Conservation (phyloP, 768 basidiomycete genomes). For the Chlorophyllum brunneum region DNA sequence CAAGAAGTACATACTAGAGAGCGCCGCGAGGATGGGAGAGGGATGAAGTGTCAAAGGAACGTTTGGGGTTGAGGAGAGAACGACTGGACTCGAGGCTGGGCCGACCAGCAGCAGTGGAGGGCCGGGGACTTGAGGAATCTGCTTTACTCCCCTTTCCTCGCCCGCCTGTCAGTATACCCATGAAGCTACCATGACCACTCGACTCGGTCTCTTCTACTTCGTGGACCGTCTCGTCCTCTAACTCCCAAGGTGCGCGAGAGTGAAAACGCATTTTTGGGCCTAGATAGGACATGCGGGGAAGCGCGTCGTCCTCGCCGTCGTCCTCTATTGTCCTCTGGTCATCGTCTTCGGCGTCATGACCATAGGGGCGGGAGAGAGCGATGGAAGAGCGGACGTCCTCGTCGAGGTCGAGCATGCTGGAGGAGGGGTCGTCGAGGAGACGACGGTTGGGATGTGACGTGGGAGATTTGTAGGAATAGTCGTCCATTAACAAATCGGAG, state of each 20-base stretch:
- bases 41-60: constrained; percentile 56
- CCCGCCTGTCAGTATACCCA: constrained; percentile 19
- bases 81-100: constrained; percentile 65
- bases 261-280: constrained; percentile 86
- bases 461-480: constrained; percentile 17
- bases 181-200: constrained; percentile 23
- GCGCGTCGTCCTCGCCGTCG: constrained; percentile 37
- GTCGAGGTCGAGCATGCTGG: constrained; percentile 55
- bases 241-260: constrained; percentile 80
- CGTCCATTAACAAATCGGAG: constrained; percentile 24
- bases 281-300: constrained; percentile 61
- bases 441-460: constrained; percentile 29
- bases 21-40: constrained; percentile 49
- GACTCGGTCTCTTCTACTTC: constrained; percentile 47
- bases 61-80: constrained; percentile 47
- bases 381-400: constrained; percentile 42
- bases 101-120: constrained; percentile 36
- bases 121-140: constrained; percentile 40
- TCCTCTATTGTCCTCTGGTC: constrained; percentile 23
- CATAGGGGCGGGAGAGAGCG: constrained; percentile 23
- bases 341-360: constrained; percentile 23
- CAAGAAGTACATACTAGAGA: constrained; percentile 48
- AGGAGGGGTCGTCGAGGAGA: constrained; percentile 41
- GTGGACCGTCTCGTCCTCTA: constrained; percentile 43
- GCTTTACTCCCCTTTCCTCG: constrained; percentile 35